Evolutionary conservation across 2,329 filamentous ascomycete genomes (phyloP), one percentile per base, ranked within the genome.

Genomic region (Clarireedia hainanense): DNA sequence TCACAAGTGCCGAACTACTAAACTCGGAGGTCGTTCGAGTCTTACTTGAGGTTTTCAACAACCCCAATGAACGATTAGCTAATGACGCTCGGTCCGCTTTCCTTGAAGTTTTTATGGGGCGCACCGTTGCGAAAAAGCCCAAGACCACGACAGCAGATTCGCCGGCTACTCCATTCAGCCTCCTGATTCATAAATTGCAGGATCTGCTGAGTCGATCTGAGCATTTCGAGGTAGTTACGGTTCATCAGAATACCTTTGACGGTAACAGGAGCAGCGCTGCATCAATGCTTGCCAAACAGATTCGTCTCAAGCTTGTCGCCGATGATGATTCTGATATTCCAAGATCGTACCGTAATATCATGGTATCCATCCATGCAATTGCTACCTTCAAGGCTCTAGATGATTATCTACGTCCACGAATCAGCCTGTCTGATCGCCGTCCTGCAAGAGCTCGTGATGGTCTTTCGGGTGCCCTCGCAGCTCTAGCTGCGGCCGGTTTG

Each of bases 361-460:
- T 96, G 87, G 94, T 99, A 1, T 95, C 91, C 0, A 99, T 99
- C 56, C 94, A 99, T 70, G 94, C 94, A 15, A 97, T 99, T 66
- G 92, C 94, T 2, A 97, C 91, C 0, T 97, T 99, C 76, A 97
- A 96, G 70, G 89, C 92, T 0, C 75, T 99, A 24, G 94, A 97
- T 68, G 94, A 99, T 69, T 99, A 97, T 70, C 78, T 99, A 45
- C 85, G 94, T 39, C 94, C 94, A 6, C 83, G 92, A 58, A 95
- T 99, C 57, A 90, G 79, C 65, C 70, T 94, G 14, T 84, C 88
- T 3, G 91, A 96, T 60, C 83, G 89, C 20, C 79, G 85, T 45
- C 76, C 75, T 9, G 76, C 80, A 30, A 80, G 86, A 60, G 74
- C 73, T 60, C 75, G 73, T 68, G 86, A 75, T 69, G 82, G 85